phyloP scores from a whole-genome alignment of 1,284 basidiomycete genomes.

The Irpex rosettiformis region DNA sequence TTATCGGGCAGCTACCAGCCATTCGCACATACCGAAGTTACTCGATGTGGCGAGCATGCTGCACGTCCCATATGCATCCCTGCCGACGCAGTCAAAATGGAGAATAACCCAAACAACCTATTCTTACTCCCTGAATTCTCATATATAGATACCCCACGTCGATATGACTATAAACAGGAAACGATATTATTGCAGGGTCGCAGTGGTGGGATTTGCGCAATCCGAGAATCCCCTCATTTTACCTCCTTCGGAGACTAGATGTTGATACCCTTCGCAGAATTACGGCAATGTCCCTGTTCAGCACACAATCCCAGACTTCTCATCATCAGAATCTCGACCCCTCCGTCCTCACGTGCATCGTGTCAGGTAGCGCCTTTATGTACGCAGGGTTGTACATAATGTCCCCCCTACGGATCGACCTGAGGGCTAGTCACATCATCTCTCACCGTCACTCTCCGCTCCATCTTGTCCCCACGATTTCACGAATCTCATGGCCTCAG shows the following conservation, averaged over 20 bases:
- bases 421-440: neutral
- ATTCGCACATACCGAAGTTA: too few species aligned
- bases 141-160: too few species aligned
- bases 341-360: neutral
- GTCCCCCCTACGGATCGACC: neutral
- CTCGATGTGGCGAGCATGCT: too few species aligned
- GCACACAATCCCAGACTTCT: neutral
- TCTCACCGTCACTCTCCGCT: neutral
- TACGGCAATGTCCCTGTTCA: neutral
- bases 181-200: neutral
- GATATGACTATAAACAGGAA: neutral
- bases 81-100: too few species aligned
- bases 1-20: too few species aligned
- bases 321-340: neutral
- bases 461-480: slow-evolving; percentile 1
- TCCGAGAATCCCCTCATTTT: neutral
- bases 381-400: neutral
- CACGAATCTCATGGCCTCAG: neutral
- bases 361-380: neutral
- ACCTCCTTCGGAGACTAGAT: neutral
- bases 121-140: too few species aligned
- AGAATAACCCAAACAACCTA: too few species aligned
- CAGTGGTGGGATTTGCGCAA: neutral
- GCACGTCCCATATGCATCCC: too few species aligned
- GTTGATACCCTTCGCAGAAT: neutral